Percentiles rank a stretch among this genome's conserved stretches.
Conservation (phyloP, 495 filamentous ascomycete genomes). For the Opeltia flavorubescens region DNA sequence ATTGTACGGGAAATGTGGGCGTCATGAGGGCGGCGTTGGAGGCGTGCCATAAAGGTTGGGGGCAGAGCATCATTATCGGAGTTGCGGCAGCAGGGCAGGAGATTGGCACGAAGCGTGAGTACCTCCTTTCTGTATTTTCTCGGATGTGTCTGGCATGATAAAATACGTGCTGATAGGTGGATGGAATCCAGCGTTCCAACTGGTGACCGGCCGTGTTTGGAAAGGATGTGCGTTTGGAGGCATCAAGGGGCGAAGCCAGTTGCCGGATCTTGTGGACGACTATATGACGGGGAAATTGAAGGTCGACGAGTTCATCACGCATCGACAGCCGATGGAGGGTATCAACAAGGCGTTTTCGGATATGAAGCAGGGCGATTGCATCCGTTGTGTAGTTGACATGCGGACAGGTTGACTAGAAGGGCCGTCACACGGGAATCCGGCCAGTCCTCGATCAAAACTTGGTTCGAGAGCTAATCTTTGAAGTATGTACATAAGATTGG, state of each 20-base stretch:
- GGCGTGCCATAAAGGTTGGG: conserved; percentile 99
- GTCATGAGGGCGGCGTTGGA: conserved; percentile 95
- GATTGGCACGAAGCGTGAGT: conserved; percentile 88
- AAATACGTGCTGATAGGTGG: conserved; percentile 2
- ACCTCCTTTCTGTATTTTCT: conserved; percentile 1
- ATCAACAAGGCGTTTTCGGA: conserved; percentile 85
- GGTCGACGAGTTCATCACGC: conserved; percentile 99
- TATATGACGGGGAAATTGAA: conserved; percentile 83
- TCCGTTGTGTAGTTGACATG: conserved; percentile 61
- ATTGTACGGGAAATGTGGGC: conserved; percentile 92
- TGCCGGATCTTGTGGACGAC: conserved; percentile 77
- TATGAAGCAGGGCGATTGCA: conserved; percentile 95
- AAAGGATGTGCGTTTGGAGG: conserved; percentile 96
- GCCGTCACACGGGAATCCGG: too few species aligned
- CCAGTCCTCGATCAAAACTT: too few species aligned
- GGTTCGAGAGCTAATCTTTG: too few species aligned
- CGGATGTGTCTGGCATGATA: not conserved
- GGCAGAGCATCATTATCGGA: conserved; percentile 93
- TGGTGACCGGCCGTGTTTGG: conserved; percentile 96
- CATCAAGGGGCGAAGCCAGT: conserved; percentile 90
- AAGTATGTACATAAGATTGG: too few species aligned
- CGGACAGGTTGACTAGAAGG: conserved; percentile 10
- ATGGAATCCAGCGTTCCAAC: conserved; percentile 67
- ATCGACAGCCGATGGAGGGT: conserved; percentile 61
- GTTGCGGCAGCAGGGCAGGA: conserved; percentile 96